Base-by-base conservation (phyloP, 2,329 filamentous ascomycete species). In the Bisporella sp. region DNA sequence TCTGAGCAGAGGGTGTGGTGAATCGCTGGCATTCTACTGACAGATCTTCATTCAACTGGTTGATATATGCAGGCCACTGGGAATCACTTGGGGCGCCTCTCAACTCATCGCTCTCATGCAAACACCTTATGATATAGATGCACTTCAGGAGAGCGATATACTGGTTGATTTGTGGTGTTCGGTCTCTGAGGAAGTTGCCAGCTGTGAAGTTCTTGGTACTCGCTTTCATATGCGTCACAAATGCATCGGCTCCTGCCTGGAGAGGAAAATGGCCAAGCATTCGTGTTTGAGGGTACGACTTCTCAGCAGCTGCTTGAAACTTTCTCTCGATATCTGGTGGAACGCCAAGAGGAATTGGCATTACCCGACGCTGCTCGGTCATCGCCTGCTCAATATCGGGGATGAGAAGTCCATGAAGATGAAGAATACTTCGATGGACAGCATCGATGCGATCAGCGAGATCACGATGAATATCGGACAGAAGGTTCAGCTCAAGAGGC, bases 401-500 rank as follows among this genome's bases (percentile, higher is more conserved):
- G 21, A 52, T 54, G 30, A 54, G 52, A 8, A 54, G 49, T 37
- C 52, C 49, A 11, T 52, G 43, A 3, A 54, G 41, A 31, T 52
- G 52, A 5, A 54, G 40, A 28, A 52, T 35, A 9, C 47, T 52
- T 48, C 45, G 32, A 44, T 53, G 51, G 32, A 52, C 50, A 30
- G 50, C 46, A 45, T 53, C 51, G 30, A 55, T 53, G n/a, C 50
- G 50, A 9, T 48, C 48, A 3, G 50, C 53, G 9, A 54, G 50
- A 21, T 55, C 53, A n/a, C 42, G 50, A 37, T 53, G 53, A 21
- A 55, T 50, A 29, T 55, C 50, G 1, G 50, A 50, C 3, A 53
- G 45, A n/a, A 55, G 48, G 12, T 46, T 50, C 21, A 57, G 37
- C 31, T 57, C 55, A 4, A 57, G 47, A 39, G 55, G 54, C 41